A percentile compares a stretch with the other conserved stretches of the same genome.
Conservation (phyloP, 441 rosid species). For the Adansonia rubrostipa region DNA sequence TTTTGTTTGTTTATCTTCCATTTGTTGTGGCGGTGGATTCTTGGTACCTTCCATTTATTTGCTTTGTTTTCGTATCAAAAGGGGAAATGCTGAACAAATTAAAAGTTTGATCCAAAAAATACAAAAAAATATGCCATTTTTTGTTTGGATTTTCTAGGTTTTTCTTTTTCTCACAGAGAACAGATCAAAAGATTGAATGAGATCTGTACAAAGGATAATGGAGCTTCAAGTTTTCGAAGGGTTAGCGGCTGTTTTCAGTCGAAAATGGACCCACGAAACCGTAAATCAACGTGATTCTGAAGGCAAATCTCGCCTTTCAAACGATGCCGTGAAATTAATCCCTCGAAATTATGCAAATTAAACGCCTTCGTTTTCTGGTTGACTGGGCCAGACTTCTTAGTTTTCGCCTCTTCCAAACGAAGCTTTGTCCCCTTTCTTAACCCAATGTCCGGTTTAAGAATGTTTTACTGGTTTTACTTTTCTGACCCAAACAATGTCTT, state of each 20-base stretch:
- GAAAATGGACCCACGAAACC: conserved; percentile 26
- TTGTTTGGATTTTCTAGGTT: neutral
- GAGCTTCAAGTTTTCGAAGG: conserved; percentile 15
- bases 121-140: neutral
- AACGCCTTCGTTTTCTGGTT: neutral
- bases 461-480: no score
- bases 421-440: neutral
- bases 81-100: neutral
- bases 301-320: conserved; percentile 6
- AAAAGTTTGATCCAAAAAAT: neutral
- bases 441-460: neutral
- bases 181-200: neutral
- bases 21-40: conserved; percentile 25
- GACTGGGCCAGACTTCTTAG: neutral
- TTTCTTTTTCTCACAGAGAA: neutral
- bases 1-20: conserved; percentile 26
- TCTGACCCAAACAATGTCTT: no score
- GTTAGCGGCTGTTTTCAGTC: conserved; percentile 19
- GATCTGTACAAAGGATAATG: neutral
- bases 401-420: neutral
- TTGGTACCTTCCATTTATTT: conserved; percentile 43
- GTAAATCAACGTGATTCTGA: conserved; percentile 25
- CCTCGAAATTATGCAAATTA: neutral
- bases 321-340: neutral
- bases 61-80: conserved; percentile 3